Evolutionary conservation across 441 rosid species (phyloP).

Genomic region (Erodium trifolium): DNA sequence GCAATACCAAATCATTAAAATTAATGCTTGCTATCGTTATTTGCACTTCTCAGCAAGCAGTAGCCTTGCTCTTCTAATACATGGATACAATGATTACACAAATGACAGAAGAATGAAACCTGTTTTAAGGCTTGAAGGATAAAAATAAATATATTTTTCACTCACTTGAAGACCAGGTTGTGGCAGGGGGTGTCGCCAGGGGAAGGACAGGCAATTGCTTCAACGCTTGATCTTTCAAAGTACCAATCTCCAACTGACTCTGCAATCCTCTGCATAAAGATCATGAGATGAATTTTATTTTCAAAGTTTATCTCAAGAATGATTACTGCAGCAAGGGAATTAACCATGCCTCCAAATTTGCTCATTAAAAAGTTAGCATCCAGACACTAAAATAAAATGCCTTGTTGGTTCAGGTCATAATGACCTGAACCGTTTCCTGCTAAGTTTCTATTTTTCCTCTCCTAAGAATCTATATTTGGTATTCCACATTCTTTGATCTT

Average conservation of each 20-base stretch:
- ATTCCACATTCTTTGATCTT: not conserved
- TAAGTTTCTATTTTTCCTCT: not conserved
- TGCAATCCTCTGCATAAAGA: constrained; percentile 63
- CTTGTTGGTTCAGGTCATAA: not conserved
- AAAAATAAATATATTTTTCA: constrained; percentile 17
- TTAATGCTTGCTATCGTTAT: too few species aligned
- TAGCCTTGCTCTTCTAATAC: constrained; percentile 13
- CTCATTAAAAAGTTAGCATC: constrained; percentile 20
- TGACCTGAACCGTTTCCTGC: not conserved
- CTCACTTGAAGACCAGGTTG: constrained; percentile 33
- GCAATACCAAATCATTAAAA: too few species aligned
- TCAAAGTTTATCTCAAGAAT: not conserved
- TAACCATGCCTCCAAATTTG: not conserved
- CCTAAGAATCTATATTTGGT: not conserved
- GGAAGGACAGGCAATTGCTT: constrained; percentile 60
- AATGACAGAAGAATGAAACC: constrained; percentile 14
- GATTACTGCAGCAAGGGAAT: constrained; percentile 1
- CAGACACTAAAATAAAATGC: not conserved
- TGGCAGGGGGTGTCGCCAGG: constrained; percentile 8
- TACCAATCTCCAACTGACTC: constrained; percentile 98
- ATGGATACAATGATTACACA: constrained; percentile 24
- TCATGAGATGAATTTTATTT: constrained; percentile 10
- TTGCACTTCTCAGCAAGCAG: too few species aligned
- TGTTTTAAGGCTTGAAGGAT: constrained; percentile 17
- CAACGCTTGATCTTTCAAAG: constrained; percentile 57